A percentile compares a stretch with the other conserved stretches of the same genome.
These are phyloP conservation scores for Apiotrichum mycotoxinovorans DNA, from an alignment of 1,284 basidiomycete genomes.

Conservation along the genomic window DNA sequence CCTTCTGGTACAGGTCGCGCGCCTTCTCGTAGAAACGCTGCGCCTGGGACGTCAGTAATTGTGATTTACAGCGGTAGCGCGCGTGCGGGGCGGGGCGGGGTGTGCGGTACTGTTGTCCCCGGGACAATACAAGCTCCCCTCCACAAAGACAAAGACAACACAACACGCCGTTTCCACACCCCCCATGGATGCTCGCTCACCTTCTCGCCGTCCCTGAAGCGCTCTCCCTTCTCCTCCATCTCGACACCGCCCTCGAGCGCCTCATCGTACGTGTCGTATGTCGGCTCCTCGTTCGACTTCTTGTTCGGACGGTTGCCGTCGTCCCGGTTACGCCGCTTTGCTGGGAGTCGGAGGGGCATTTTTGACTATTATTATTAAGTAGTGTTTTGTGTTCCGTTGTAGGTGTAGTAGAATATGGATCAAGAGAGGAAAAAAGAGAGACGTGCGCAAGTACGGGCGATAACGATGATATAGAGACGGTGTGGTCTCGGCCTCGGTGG, in stretches of 20 bases:
- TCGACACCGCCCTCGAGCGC: slow-evolving; percentile 49
- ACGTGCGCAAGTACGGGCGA: neutral
- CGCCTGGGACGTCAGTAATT: slow-evolving; percentile 29
- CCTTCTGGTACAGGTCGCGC: slow-evolving; percentile 45
- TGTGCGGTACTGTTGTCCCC: too few relatives aligned
- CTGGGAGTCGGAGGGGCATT: slow-evolving; percentile 11
- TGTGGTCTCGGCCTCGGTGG: too few relatives aligned
- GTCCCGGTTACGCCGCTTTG: slow-evolving; percentile 11
- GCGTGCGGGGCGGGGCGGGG: neutral
- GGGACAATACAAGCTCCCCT: too few relatives aligned
- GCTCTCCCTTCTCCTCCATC: slow-evolving; percentile 51
- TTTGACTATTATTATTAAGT: too few relatives aligned
- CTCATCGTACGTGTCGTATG: slow-evolving; percentile 49
- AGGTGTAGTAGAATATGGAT: neutral
- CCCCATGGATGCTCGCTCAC: slow-evolving; percentile 21
- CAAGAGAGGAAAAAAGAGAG: neutral
- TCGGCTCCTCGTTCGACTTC: slow-evolving; percentile 36
- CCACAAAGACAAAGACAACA: too few relatives aligned
- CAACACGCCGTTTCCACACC: neutral
- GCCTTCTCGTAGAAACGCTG: slow-evolving; percentile 47
- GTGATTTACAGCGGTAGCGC: neutral
- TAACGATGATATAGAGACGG: too few relatives aligned
- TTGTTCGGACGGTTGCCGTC: slow-evolving; percentile 21
- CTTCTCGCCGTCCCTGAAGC: slow-evolving; percentile 49
- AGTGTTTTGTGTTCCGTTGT: slow-evolving; percentile 1